Conservation (phyloP, 2,329 filamentous ascomycete genomes). For the Aspergillus jensenii region DNA sequence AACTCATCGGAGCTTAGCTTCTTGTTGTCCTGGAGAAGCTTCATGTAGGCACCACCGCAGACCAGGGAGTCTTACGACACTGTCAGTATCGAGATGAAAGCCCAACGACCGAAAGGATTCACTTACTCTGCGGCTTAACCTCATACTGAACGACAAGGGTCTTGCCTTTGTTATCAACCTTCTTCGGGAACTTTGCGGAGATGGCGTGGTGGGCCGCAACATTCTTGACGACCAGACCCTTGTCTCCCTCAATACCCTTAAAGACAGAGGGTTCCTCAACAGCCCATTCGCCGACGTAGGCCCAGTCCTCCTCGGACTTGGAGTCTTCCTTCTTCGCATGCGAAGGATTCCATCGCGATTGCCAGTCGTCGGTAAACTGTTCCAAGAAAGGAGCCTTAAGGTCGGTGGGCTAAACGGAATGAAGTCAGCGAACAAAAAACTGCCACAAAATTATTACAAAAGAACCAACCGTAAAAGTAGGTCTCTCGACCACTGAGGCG, state of each 20-base stretch:
- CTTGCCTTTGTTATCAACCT: slow-evolving; percentile 96
- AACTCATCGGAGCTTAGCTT: slow-evolving; percentile 97
- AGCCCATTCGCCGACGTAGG: slow-evolving; percentile 93
- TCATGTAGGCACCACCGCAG: slow-evolving; percentile 98
- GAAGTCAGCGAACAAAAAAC: slow-evolving; percentile 14
- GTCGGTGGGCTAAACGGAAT: slow-evolving; percentile 66
- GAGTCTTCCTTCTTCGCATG: slow-evolving; percentile 95
- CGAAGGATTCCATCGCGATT: slow-evolving; percentile 87
- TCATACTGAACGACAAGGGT: slow-evolving; percentile 97
- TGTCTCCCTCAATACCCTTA: slow-evolving; percentile 92
- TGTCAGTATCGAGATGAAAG: slow-evolving; percentile 1
- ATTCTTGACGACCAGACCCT: slow-evolving; percentile 98
- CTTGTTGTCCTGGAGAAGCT: slow-evolving; percentile 97
- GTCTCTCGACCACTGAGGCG: slow-evolving; percentile 64
- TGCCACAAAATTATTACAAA: background rate
- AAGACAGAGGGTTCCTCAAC: slow-evolving; percentile 90
- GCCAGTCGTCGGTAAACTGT: slow-evolving; percentile 98
- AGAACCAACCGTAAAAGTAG: slow-evolving; percentile 80
- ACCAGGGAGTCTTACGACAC: slow-evolving; percentile 75
- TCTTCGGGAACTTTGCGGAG: slow-evolving; percentile 96
- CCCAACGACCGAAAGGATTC: background rate
- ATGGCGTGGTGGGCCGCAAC: slow-evolving; percentile 97
- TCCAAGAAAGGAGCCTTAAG: slow-evolving; percentile 95
- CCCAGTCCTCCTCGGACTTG: slow-evolving; percentile 84
- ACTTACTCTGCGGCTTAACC: slow-evolving; percentile 96